A percentile compares a stretch with the other conserved stretches of the same genome.
Conservation (phyloP, 1,284 basidiomycete genomes). For the Ceratobasidium sp. region DNA sequence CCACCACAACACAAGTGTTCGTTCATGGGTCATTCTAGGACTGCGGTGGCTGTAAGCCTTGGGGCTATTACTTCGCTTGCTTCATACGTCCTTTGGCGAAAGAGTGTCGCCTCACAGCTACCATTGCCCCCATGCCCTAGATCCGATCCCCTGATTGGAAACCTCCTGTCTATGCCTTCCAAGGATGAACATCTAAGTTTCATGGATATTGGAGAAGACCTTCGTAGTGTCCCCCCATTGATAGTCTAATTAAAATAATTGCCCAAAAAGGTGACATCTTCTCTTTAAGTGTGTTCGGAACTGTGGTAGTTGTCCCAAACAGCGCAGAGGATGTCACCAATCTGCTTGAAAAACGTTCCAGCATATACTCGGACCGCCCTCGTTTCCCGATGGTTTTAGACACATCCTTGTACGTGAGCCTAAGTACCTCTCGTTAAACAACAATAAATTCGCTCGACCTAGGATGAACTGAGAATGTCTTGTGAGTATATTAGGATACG, state of each 20-base stretch:
- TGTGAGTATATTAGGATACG: neutral
- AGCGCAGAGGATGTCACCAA: neutral
- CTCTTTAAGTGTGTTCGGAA: slow-evolving; percentile 2
- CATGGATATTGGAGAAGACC: neutral
- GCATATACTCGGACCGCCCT: slow-evolving; percentile 19
- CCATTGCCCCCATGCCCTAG: slow-evolving; percentile 8
- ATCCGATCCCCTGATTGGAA: slow-evolving; percentile 15
- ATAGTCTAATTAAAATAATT: neutral
- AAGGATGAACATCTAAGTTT: slow-evolving; percentile 6
- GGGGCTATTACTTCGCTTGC: neutral
- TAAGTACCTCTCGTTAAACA: neutral
- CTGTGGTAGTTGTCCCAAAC: slow-evolving; percentile 3
- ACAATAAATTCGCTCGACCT: neutral
- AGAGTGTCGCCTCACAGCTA: neutral
- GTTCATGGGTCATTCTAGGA: neutral
- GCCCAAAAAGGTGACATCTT: neutral
- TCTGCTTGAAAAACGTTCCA: slow-evolving; percentile 17
- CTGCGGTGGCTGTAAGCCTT: neutral
- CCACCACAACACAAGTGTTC: neutral
- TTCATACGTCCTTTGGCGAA: neutral
- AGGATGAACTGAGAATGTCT: slow-evolving; percentile 25
- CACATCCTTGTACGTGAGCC: slow-evolving; percentile 4
- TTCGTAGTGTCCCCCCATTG: neutral
- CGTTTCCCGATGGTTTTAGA: neutral
- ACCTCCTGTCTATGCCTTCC: slow-evolving; percentile 9